These are phyloP conservation scores for Microbotryum intermedium DNA, from an alignment of 1,284 basidiomycete genomes.

Conservation along the genomic window DNA sequence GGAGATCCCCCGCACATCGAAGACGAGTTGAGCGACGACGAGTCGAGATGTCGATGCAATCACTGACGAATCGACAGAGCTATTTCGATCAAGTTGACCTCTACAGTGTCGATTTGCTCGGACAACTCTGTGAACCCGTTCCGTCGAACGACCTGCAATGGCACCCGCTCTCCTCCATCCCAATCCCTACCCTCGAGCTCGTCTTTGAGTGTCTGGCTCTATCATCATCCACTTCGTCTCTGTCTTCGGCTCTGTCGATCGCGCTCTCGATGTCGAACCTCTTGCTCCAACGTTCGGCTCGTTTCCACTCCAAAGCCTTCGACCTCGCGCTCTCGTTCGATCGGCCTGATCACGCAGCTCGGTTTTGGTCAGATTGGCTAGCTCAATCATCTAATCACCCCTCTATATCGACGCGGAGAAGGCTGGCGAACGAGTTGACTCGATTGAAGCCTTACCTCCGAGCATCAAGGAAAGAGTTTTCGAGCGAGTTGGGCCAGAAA, in stretches of 20 bases:
- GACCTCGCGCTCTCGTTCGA: background rate
- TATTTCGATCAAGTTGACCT: too few relatives aligned
- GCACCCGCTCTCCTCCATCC: slow-evolving; percentile 16
- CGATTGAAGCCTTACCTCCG: background rate
- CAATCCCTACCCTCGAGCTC: slow-evolving; percentile 8
- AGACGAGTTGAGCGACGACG: background rate
- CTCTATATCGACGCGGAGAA: background rate
- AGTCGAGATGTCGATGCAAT: too few relatives aligned
- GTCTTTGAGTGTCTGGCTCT: slow-evolving; percentile 9
- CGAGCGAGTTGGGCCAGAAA: background rate
- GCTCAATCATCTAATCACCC: background rate
- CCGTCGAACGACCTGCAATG: background rate
- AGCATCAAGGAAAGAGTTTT: background rate
- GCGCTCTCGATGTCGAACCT: slow-evolving; percentile 6
- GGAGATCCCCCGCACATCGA: background rate
- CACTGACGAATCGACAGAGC: too few relatives aligned
- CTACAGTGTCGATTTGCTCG: background rate
- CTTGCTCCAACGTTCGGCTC: background rate
- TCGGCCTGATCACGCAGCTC: slow-evolving; percentile 18
- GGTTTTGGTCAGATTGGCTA: slow-evolving; percentile 14
- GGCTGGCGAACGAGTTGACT: background rate
- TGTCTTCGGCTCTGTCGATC: slow-evolving; percentile 7
- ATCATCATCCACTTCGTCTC: background rate
- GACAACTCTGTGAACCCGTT: background rate
- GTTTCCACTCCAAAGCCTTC: slow-evolving; percentile 1